Evolutionary conservation across 108 stramenopile genomes (phyloP).

Genomic region (Pseudonitzschia multiseries): DNA sequence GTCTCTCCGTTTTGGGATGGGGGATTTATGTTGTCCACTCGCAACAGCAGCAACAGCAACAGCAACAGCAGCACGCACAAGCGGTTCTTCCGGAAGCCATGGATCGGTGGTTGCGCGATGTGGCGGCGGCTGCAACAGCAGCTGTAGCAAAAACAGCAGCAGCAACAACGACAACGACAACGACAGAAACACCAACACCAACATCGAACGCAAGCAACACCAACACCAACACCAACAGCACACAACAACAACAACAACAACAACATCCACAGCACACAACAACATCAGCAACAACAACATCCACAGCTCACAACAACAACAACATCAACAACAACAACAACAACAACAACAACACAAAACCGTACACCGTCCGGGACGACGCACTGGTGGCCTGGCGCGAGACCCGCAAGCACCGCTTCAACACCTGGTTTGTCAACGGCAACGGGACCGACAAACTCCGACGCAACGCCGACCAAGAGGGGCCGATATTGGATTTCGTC

Average conservation of each 20-base stretch:
- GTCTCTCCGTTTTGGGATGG: too few relatives aligned
- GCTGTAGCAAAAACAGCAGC: not conserved
- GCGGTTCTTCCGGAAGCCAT: not conserved
- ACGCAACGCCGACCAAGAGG: not conserved
- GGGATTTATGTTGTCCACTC: too few relatives aligned
- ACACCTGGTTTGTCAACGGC: not conserved
- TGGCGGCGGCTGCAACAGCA: not conserved
- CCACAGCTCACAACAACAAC: not conserved
- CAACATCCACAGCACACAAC: not conserved
- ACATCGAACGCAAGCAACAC: not conserved
- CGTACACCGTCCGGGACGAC: not conserved
- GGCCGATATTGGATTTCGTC: constrained; percentile 42
- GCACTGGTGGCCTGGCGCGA: not conserved
- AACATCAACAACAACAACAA: not conserved
- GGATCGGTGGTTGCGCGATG: not conserved
- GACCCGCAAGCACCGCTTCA: not conserved
- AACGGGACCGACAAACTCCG: not conserved
- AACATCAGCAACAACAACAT: not conserved
- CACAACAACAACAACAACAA: not conserved
- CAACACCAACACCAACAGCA: too few relatives aligned
- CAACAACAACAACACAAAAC: not conserved
- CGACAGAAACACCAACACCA: not conserved
- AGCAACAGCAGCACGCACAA: not conserved
- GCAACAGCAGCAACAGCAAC: not conserved
- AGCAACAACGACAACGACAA: not conserved